A percentile compares a stretch with the other conserved stretches of the same genome.
These are phyloP conservation scores for Candida lessepsii DNA, from an alignment of 805 yeast genomes.

Conservation along the genomic window DNA sequence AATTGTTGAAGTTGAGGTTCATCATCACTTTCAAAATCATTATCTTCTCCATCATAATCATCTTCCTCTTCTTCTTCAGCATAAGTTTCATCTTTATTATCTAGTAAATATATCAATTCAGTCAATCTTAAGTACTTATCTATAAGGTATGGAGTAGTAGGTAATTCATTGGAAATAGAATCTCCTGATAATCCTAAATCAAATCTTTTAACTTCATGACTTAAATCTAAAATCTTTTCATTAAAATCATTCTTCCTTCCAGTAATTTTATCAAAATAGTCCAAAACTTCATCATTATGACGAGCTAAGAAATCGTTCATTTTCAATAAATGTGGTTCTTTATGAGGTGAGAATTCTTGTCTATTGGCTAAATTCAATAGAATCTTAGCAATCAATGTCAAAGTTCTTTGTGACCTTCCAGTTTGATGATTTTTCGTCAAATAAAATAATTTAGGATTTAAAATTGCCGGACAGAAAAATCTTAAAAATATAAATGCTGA, in stretches of 20 bases:
- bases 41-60: slow-evolving; percentile 2
- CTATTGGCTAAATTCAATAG: slow-evolving; percentile 78
- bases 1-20: slow-evolving; percentile 1
- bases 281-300: slow-evolving; percentile 57
- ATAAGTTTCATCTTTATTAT: slow-evolving; percentile 15
- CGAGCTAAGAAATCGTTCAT: slow-evolving; percentile 68
- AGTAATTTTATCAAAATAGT: slow-evolving; percentile 71
- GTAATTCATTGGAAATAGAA: slow-evolving; percentile 54
- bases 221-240: slow-evolving; percentile 54
- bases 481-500: slow-evolving; percentile 78
- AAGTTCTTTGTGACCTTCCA: slow-evolving; percentile 69
- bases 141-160: slow-evolving; percentile 65
- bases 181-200: slow-evolving; percentile 54
- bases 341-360: slow-evolving; percentile 66
- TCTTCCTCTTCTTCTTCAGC: slow-evolving; percentile 6
- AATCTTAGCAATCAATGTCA: slow-evolving; percentile 79
- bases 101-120: slow-evolving; percentile 52
- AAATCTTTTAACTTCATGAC: slow-evolving; percentile 56
- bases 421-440: slow-evolving; percentile 69
- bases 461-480: slow-evolving; percentile 72
- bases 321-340: slow-evolving; percentile 74
- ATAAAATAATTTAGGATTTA: slow-evolving; percentile 84
- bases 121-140: slow-evolving; percentile 63
- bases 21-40: slow-evolving; percentile 4
- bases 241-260: slow-evolving; percentile 66